Conservation (phyloP, 1,284 basidiomycete species). For the Moesziomyces parantarcticus region DNA sequence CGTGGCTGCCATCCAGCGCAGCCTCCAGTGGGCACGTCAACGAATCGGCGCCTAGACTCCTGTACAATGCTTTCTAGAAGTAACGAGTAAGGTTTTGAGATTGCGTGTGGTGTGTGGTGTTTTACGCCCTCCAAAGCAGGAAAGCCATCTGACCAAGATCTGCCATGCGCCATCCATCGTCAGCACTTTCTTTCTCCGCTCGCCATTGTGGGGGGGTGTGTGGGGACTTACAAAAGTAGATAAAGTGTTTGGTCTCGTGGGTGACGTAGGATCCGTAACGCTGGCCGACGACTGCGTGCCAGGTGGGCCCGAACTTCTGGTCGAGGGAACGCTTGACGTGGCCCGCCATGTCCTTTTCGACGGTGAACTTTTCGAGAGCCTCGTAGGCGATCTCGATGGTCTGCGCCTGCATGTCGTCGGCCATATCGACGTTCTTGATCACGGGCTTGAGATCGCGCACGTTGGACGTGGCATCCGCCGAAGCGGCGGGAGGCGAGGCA, state of each 20-base stretch:
- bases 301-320: conserved; percentile 87
- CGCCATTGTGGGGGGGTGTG: background rate
- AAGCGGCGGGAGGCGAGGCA: conserved; percentile 10
- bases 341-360: conserved; percentile 96
- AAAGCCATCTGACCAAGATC: conserved; percentile 66
- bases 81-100: too few relatives aligned
- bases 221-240: conserved; percentile 65
- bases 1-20: conserved; percentile 33
- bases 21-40: conserved; percentile 36
- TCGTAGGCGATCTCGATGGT: conserved; percentile 85
- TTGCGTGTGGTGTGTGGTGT: conserved; percentile 1
- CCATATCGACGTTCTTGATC: conserved; percentile 98
- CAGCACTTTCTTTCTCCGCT: background rate
- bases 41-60: conserved; percentile 18
- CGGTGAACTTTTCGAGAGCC: conserved; percentile 87
- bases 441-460: conserved; percentile 72
- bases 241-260: conserved; percentile 72
- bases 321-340: conserved; percentile 98
- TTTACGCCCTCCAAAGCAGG: conserved; percentile 64
- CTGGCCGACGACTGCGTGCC: conserved; percentile 98
- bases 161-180: conserved; percentile 9
- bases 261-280: conserved; percentile 92
- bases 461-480: background rate
- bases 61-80: too few relatives aligned
- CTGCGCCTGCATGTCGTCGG: conserved; percentile 92